A percentile compares a stretch with the other conserved stretches of the same genome.
Evolutionary conservation across 441 rosid species (phyloP).

Genomic region (Adansonia madagascariensis): DNA sequence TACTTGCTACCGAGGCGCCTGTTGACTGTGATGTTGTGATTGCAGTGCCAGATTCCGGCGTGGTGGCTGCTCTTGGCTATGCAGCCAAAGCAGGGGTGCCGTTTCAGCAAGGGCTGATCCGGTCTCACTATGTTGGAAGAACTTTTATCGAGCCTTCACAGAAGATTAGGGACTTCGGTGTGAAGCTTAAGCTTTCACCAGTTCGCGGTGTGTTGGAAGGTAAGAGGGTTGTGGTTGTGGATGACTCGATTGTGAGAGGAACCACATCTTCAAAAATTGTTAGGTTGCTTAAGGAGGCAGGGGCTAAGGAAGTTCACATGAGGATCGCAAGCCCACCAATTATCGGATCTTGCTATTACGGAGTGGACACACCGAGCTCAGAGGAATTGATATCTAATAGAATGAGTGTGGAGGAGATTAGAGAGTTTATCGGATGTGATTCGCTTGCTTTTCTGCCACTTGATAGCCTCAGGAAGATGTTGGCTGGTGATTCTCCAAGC

Average conservation of each 20-base stretch:
- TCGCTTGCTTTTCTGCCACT: background rate
- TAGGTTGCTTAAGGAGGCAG: slow-evolving; percentile 75
- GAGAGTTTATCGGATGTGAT: slow-evolving; percentile 11
- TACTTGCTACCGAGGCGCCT: slow-evolving; percentile 68
- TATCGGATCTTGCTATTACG: slow-evolving; percentile 82
- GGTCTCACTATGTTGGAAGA: slow-evolving; percentile 94
- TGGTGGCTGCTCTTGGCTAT: slow-evolving; percentile 92
- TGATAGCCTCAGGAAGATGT: slow-evolving; percentile 18
- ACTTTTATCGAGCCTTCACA: slow-evolving; percentile 94
- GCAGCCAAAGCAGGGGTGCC: slow-evolving; percentile 79
- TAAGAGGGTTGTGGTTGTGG: slow-evolving; percentile 88
- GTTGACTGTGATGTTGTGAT: slow-evolving; percentile 90
- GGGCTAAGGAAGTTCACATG: slow-evolving; percentile 94
- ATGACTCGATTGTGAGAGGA: slow-evolving; percentile 92
- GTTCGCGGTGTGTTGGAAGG: slow-evolving; percentile 81
- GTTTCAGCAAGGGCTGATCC: slow-evolving; percentile 83
- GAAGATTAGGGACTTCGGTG: slow-evolving; percentile 89
- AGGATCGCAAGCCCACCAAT: slow-evolving; percentile 95
- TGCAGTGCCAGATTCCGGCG: slow-evolving; percentile 95
- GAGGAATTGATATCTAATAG: slow-evolving; percentile 82
- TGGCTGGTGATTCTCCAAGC: slow-evolving; percentile 54
- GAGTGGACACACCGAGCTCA: slow-evolving; percentile 90
- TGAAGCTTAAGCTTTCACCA: slow-evolving; percentile 88
- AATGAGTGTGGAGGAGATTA: slow-evolving; percentile 1
- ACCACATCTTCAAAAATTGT: slow-evolving; percentile 90